Evolutionary conservation across 768 basidiomycete species (phyloP).

Genomic region (Paxillus rubicundulus): DNA sequence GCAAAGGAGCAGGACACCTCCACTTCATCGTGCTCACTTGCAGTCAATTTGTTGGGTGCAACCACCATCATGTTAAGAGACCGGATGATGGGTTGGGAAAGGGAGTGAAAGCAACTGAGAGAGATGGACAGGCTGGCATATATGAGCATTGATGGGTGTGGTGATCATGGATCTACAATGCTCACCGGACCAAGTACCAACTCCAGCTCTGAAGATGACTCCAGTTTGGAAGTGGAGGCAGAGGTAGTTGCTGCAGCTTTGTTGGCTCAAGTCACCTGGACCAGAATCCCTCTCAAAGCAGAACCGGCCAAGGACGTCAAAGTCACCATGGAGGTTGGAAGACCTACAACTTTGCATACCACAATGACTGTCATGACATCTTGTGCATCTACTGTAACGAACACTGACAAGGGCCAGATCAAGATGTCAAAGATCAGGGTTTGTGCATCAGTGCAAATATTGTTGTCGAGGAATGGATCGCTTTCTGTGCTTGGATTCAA

Average conservation of each 20-base stretch:
- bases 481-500: conserved; percentile 11
- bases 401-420: conserved; percentile 26
- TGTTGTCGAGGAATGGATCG: conserved; percentile 24
- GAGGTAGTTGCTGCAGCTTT: conserved; percentile 25
- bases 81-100: conserved; percentile 74
- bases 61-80: conserved; percentile 40
- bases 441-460: conserved; percentile 27
- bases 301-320: conserved; percentile 2
- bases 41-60: conserved; percentile 15
- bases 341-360: conserved; percentile 12
- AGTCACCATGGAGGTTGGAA: background rate
- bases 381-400: conserved; percentile 17
- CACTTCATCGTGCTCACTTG: conserved; percentile 9
- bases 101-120: conserved; percentile 63
- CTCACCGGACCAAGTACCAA: conserved; percentile 14
- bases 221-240: conserved; percentile 25
- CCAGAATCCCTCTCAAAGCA: background rate
- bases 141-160: conserved; percentile 40
- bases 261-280: conserved; percentile 6
- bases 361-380: conserved; percentile 12
- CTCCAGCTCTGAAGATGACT: conserved; percentile 25
- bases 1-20: conserved; percentile 14
- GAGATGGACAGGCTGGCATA: conserved; percentile 67
- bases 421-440: conserved; percentile 30
- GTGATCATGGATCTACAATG: conserved; percentile 33